Conservation (phyloP, 2,329 filamentous ascomycete species). For the Phialemonium atrogriseum region DNA sequence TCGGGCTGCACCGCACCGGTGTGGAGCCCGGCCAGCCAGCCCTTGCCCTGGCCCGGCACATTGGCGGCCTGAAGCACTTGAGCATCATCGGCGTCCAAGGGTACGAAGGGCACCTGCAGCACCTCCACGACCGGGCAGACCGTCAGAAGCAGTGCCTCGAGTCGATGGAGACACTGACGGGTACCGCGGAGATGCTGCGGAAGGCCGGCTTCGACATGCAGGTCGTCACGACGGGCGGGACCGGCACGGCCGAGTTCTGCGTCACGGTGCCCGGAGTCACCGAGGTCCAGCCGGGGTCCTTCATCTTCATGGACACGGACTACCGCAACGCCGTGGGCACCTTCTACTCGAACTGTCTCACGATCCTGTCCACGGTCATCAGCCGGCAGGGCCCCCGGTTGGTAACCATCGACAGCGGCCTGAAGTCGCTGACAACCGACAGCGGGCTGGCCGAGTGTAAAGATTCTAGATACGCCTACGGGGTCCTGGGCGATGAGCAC, state of each 20-base stretch:
- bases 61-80: conserved; percentile 27
- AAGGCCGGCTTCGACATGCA: conserved; percentile 32
- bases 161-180: conserved; percentile 34
- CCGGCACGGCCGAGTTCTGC: conserved; percentile 45
- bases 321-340: conserved; percentile 43
- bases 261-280: conserved; percentile 40
- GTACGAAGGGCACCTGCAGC: conserved; percentile 45
- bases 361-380: conserved; percentile 38
- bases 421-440: conserved; percentile 43
- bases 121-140: conserved; percentile 34
- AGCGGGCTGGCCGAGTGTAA: conserved; percentile 41
- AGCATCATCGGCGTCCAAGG: conserved; percentile 40
- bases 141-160: conserved; percentile 32
- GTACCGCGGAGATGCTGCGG: conserved; percentile 32
- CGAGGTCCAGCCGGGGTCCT: conserved; percentile 45
- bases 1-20: conserved; percentile 41
- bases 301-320: conserved; percentile 50
- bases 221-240: conserved; percentile 44
- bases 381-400: conserved; percentile 33
- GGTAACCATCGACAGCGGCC: conserved; percentile 39
- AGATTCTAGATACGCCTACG: conserved; percentile 31
- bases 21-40: conserved; percentile 34
- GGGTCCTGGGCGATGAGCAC: conserved; percentile 39
- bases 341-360: conserved; percentile 39
- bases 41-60: conserved; percentile 27